Evolutionary conservation across 805 yeast species (phyloP).

Genomic region (Candida maris): DNA sequence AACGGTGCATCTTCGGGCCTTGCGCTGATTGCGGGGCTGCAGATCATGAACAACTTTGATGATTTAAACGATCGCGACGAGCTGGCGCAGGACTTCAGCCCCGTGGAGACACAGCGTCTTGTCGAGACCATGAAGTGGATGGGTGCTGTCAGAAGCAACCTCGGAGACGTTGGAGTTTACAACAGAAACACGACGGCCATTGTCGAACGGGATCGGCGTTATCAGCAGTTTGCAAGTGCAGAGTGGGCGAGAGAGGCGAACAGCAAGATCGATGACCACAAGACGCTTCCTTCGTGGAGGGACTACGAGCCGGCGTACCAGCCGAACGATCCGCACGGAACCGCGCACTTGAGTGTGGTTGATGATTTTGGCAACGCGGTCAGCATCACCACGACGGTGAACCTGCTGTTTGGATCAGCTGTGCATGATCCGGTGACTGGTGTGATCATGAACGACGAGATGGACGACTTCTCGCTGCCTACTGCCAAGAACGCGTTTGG

Average conservation of each 20-base stretch:
- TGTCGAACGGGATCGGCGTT: conserved; percentile 32
- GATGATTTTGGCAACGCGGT: conserved; percentile 78
- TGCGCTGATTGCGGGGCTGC: conserved; percentile 72
- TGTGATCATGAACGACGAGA: conserved; percentile 77
- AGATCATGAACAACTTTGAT: conserved; percentile 48
- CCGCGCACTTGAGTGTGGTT: conserved; percentile 79
- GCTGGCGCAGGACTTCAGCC: conserved; percentile 38
- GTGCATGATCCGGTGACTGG: conserved; percentile 84
- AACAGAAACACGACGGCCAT: conserved; percentile 24
- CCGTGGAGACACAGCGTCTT: conserved; percentile 57
- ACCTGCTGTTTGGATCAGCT: conserved; percentile 75
- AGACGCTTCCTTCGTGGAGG: conserved; percentile 61
- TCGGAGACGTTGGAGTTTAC: conserved; percentile 59
- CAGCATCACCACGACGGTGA: conserved; percentile 83
- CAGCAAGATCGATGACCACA: conserved; percentile 47
- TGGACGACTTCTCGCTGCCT: conserved; percentile 91
- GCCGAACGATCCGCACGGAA: conserved; percentile 80
- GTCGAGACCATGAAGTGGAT: conserved; percentile 93
- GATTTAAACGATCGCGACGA: conserved; percentile 28
- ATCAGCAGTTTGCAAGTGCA: conserved; percentile 41
- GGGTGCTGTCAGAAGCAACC: conserved; percentile 77
- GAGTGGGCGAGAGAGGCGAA: conserved; percentile 58
- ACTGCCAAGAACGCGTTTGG: conserved; percentile 70
- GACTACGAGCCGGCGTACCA: conserved; percentile 79
- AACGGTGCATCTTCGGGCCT: conserved; percentile 83